A percentile compares a stretch with the other conserved stretches of the same genome.
These are phyloP conservation scores for Candida pseudoglaebosa DNA, from an alignment of 805 yeast genomes.

Conservation along the genomic window DNA sequence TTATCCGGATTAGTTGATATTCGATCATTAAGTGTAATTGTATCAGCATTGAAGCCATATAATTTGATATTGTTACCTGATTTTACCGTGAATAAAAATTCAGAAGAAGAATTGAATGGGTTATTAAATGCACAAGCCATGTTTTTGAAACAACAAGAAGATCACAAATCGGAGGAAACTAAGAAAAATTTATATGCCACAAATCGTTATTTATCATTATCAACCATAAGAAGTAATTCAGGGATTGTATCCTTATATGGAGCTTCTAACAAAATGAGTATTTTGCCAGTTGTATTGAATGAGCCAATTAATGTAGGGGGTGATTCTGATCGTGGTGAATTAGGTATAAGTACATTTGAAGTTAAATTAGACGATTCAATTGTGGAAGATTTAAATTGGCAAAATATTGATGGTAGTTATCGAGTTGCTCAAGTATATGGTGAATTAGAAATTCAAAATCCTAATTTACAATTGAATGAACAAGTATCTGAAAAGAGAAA, in stretches of 20 bases:
- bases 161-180: constrained; percentile 20
- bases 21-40: constrained; percentile 72
- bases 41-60: constrained; percentile 75
- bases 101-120: constrained; percentile 24
- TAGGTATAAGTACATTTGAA: constrained; percentile 44
- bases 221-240: constrained; percentile 27
- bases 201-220: constrained; percentile 27
- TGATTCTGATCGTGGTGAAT: constrained; percentile 30
- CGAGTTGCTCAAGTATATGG: constrained; percentile 82
- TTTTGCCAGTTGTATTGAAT: constrained; percentile 33
- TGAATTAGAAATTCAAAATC: constrained; percentile 40
- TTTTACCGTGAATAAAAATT: constrained; percentile 19
- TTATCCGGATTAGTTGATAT: constrained; percentile 80
- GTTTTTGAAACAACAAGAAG: constrained; percentile 29
- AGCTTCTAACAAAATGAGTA: constrained; percentile 23
- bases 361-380: constrained; percentile 66
- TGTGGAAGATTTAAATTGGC: constrained; percentile 71
- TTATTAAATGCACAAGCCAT: constrained; percentile 20
- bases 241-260: constrained; percentile 9
- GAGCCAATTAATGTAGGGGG: constrained; percentile 47
- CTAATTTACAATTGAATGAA: constrained; percentile 7
- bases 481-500: constrained; percentile 11
- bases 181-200: constrained; percentile 17
- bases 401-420: constrained; percentile 73
- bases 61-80: constrained; percentile 60